These are phyloP conservation scores for Talaromyces sp. DNA, from an alignment of 2,329 filamentous ascomycete species.

Conservation along the genomic window DNA sequence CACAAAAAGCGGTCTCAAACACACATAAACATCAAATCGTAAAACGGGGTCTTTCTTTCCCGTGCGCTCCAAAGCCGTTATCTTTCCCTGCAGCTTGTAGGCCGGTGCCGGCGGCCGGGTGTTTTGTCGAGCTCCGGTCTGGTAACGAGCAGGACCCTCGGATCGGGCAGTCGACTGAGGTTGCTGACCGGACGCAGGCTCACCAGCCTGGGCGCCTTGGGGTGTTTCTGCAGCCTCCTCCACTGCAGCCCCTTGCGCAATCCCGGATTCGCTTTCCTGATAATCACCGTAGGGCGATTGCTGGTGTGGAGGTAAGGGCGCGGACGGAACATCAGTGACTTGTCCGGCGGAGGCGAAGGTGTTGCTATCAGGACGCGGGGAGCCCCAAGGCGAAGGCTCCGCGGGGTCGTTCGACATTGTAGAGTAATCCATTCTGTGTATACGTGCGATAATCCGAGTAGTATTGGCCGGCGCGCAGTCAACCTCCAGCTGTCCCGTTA, in stretches of 20 bases:
- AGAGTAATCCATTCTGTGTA: constrained; percentile 59
- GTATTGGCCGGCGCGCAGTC: not conserved
- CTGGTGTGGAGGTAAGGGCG: constrained; percentile 34
- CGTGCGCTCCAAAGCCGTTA: constrained; percentile 85
- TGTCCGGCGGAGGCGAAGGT: constrained; percentile 26
- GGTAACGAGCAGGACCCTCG: constrained; percentile 45
- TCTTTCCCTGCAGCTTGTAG: constrained; percentile 88
- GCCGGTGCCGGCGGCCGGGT: constrained; percentile 54
- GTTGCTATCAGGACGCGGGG: constrained; percentile 48
- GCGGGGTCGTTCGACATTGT: constrained; percentile 51
- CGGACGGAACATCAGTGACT: constrained; percentile 34
- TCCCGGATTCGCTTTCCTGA: constrained; percentile 10
- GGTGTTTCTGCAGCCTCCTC: constrained; percentile 40
- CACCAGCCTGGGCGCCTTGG: constrained; percentile 35
- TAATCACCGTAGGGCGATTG: constrained; percentile 28
- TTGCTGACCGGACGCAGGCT: constrained; percentile 35
- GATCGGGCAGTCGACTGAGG: constrained; percentile 28
- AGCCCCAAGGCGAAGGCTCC: constrained; percentile 60
- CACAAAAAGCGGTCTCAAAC: constrained; percentile 23
- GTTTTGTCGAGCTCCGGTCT: constrained; percentile 33
- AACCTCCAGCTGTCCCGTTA: not conserved
- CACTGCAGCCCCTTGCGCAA: constrained; percentile 21
- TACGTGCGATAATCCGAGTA: not conserved
- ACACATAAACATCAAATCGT: constrained; percentile 92
- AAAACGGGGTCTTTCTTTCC: constrained; percentile 94